Conservation (phyloP, 495 filamentous ascomycete species). For the Letharia columbiana region DNA sequence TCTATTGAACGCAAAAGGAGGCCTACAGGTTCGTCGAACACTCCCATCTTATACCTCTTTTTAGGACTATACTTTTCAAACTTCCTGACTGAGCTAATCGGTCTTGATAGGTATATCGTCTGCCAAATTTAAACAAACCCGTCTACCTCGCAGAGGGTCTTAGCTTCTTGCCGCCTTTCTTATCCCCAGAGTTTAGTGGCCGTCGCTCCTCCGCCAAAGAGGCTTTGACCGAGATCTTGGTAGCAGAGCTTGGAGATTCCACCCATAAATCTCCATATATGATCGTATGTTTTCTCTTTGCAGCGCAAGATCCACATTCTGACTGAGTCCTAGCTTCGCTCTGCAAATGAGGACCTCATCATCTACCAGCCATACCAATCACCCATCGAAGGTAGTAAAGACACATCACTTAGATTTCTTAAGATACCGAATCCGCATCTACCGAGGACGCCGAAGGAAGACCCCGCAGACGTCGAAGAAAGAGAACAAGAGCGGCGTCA, state of each 20-base stretch:
- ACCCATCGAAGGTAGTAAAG: constrained; percentile 25
- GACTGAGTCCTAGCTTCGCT: constrained; percentile 51
- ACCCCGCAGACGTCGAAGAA: constrained; percentile 29
- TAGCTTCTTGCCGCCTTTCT: constrained; percentile 64
- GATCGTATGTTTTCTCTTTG: constrained; percentile 47
- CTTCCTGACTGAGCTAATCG: constrained; percentile 4
- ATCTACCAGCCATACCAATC: constrained; percentile 72
- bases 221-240: constrained; percentile 61
- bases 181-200: constrained; percentile 60
- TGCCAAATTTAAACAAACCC: constrained; percentile 47
- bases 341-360: constrained; percentile 69
- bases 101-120: constrained; percentile 34
- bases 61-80: neutral
- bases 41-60: neutral
- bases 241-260: constrained; percentile 76
- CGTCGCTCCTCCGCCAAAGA: constrained; percentile 64
- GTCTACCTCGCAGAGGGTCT: constrained; percentile 62
- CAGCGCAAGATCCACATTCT: constrained; percentile 5
- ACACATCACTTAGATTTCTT: constrained; percentile 55
- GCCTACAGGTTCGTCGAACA: constrained; percentile 57
- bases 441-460: constrained; percentile 41
- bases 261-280: constrained; percentile 64
- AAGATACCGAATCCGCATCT: constrained; percentile 61
- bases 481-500: constrained; percentile 34
- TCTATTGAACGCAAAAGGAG: constrained; percentile 59